Evolutionary conservation across 352 stramenopile genomes (phyloP), one percentile per base, ranked within the genome.

Genomic region (Phytophthora fragariae): DNA sequence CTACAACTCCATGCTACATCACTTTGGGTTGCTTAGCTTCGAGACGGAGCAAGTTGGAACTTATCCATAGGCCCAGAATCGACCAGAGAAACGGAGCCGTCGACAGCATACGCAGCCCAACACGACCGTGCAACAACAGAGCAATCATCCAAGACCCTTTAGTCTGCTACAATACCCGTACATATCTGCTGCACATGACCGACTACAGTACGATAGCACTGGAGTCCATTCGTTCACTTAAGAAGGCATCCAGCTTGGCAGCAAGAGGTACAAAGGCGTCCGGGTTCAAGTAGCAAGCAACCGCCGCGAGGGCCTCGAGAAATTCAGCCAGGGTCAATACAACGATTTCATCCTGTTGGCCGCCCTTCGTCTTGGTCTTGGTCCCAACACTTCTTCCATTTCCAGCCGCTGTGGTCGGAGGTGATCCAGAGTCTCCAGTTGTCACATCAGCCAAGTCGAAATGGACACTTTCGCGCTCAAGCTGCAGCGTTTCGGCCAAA

Each of bases 241-340:
- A 90, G 57, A 92, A 93, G 5, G 77, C 70, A 55, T 92, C 78
- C 11, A 92, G 73, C 57, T 91, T 92, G 6, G 65, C 64, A 27
- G 84, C 75, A 11, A 92, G 75, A 8, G 86, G 82, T 7, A 90
- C 59, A 55, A 93, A 93, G 2, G 81, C 76, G 64, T 91, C 82
- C 2, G 83, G 84, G 5, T 84, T 77, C 33, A 90, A 70, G 60
- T 92, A 93, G 31, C 82, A 90, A 4, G 80, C 83, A 17, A 93
- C 67, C 2, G 86, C 86, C 14, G 81, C 80, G 1, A 92, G 61
- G 17, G 79, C 75, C 47, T 93, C 83, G 14, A 89, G 59, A 54
- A 90, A 93, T 62, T 93, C 86, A 7, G 80, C 68, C 19, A 85
- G 83, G 3, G 86, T 91, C 47, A 93, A 57, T 10, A 91, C 73